These are phyloP conservation scores for Mrakia blollopis DNA, from an alignment of 768 basidiomycete genomes.

Conservation along the genomic window DNA sequence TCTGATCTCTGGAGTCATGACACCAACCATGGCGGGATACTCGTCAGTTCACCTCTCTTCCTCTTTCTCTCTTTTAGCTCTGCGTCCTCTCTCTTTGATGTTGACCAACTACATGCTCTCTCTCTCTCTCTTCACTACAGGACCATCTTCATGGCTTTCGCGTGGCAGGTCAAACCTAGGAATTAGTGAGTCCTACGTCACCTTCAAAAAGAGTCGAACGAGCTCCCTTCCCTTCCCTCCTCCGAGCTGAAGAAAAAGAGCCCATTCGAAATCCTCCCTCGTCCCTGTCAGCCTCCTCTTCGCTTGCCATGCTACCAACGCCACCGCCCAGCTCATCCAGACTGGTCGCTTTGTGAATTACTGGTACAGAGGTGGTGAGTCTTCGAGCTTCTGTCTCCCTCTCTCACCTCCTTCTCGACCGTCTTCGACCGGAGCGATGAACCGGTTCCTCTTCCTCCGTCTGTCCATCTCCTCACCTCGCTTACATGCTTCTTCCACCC, in stretches of 20 bases:
- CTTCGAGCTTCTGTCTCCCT: neutral
- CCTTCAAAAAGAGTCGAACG: neutral
- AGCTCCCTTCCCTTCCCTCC: neutral
- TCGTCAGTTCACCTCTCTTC: conserved; percentile 61
- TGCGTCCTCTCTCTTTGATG: too few species aligned
- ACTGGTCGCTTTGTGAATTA: conserved; percentile 64
- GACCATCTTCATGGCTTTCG: conserved; percentile 33
- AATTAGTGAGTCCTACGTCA: conserved; percentile 28
- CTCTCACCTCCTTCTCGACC: neutral
- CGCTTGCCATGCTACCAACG: conserved; percentile 70
- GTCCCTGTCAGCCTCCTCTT: conserved; percentile 27
- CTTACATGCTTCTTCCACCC: too few species aligned
- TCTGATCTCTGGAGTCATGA: conserved; percentile 95
- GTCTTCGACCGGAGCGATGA: neutral
- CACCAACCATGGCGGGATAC: conserved; percentile 78
- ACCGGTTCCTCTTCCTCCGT: neutral
- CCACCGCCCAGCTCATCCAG: conserved; percentile 76
- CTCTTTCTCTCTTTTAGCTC: neutral
- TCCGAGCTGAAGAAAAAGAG: neutral
- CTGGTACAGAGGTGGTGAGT: conserved; percentile 31
- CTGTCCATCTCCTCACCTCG: neutral
- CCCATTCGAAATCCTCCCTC: neutral
- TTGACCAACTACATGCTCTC: neutral
- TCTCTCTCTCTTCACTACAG: too few species aligned
- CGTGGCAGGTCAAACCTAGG: conserved; percentile 31